These are phyloP conservation scores for Quercus phellos DNA, from an alignment of 331 rosid genomes.

Conservation along the genomic window DNA sequence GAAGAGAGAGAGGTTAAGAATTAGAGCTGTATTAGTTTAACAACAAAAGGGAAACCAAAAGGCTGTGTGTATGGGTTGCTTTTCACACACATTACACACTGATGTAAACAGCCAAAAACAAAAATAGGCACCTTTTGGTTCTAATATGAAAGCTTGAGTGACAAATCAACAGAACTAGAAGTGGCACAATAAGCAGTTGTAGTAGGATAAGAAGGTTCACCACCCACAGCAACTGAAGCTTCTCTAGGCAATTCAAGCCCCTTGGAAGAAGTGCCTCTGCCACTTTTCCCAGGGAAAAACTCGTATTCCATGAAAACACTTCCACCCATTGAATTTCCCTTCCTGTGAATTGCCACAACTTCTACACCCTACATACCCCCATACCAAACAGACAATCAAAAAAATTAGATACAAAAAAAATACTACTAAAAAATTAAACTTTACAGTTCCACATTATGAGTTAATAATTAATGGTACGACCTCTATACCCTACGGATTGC, in stretches of 20 bases:
- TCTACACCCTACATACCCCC: conserved; percentile 38
- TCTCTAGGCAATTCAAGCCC: conserved; percentile 30
- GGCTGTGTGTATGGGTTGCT: conserved; percentile 1
- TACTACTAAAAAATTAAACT: not conserved
- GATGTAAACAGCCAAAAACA: not conserved
- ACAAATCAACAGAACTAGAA: conserved; percentile 63
- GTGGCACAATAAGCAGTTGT: conserved; percentile 27
- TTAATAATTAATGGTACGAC: too few relatives aligned
- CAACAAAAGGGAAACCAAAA: conserved; percentile 26
- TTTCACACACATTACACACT: not conserved
- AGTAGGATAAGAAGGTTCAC: conserved; percentile 39
- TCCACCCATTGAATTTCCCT: conserved; percentile 28
- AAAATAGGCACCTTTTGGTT: conserved; percentile 1
- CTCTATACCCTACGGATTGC: too few relatives aligned
- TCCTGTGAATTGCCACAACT: conserved; percentile 70
- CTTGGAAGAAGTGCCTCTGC: conserved; percentile 44
- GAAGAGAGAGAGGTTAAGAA: conserved; percentile 14
- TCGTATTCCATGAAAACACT: conserved; percentile 73
- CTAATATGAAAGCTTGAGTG: conserved; percentile 72
- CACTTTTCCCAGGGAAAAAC: conserved; percentile 56
- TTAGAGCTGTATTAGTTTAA: conserved; percentile 10
- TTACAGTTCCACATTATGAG: not conserved
- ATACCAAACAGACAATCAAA: not conserved
- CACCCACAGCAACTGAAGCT: conserved; percentile 26
- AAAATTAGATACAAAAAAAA: not conserved